Conservation (phyloP, 1,284 basidiomycete genomes). For the Pascua guehoae region DNA sequence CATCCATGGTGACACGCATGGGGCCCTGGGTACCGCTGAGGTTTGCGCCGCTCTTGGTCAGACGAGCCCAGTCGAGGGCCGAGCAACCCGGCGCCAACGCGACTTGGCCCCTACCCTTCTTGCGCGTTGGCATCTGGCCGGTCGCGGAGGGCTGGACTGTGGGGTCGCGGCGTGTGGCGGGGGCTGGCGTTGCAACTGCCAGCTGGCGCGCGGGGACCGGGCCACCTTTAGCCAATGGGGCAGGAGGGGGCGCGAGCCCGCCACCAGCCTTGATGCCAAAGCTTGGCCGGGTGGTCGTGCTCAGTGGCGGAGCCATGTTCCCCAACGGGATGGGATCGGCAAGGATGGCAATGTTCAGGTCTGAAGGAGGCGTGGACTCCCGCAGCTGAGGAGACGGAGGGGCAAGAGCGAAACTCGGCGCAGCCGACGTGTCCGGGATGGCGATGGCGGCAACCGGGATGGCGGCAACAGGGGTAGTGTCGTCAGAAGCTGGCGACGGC, state of each 20-base stretch:
- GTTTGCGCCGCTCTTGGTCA: conserved; percentile 74
- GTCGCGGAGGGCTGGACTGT: too few relatives aligned
- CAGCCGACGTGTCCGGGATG: conserved; percentile 10
- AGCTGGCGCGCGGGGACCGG: conserved; percentile 48
- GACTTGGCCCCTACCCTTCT: conserved; percentile 70
- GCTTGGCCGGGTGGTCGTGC: conserved; percentile 33
- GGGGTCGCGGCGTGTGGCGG: conserved; percentile 35
- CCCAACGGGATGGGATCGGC: conserved; percentile 38
- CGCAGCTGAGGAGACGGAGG: conserved; percentile 59
- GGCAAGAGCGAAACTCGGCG: conserved; percentile 47
- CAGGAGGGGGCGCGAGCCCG: conserved; percentile 6
- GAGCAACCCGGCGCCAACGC: conserved; percentile 86
- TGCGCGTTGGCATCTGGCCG: conserved; percentile 14
- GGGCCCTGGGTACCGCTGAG: conserved; percentile 60
- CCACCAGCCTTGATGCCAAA: conserved; percentile 42
- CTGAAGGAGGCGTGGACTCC: conserved; percentile 49
- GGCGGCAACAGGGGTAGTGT: too few relatives aligned
- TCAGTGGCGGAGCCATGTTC: conserved; percentile 41
- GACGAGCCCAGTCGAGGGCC: conserved; percentile 88
- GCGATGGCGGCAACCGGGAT: not conserved
- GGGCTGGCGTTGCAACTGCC: conserved; percentile 58
- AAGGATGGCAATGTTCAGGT: conserved; percentile 44
- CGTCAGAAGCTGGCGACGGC: conserved; percentile 16
- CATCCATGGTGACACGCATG: conserved; percentile 72
- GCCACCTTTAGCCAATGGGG: too few relatives aligned